Base-by-base conservation (phyloP, 2,329 filamentous ascomycete species). In the Salinomyces thailandicus region DNA sequence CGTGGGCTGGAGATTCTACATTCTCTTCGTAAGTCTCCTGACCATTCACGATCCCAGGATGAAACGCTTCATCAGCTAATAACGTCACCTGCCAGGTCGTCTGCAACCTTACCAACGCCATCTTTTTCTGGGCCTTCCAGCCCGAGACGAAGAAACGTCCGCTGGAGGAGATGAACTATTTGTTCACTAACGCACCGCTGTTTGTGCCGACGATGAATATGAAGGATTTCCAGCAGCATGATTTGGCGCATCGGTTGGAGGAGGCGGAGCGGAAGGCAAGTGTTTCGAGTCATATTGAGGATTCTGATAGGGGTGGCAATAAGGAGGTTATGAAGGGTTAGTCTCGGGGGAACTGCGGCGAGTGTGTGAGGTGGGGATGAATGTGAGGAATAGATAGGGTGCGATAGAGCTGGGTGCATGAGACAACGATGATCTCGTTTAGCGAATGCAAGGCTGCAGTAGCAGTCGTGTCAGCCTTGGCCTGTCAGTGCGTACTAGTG, bases 41-140 rank as follows among this genome's bases (percentile, higher is more conserved):
- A n/a, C 22, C 4, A n/a, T n/a, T n/a, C n/a, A n/a, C n/a, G n/a
- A 16, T 30, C 6, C 1, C 31, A n/a, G n/a, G n/a, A n/a, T n/a
- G n/a, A n/a, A n/a, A n/a, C n/a, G n/a, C n/a, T n/a, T n/a, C n/a
- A n/a, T n/a, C n/a, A n/a, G n/a, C n/a, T n/a, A n/a, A n/a, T 7
- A 24, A 33, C 18, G 14, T n/a, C 7, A 31, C 33, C 33, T 57
- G 78, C 29, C 78, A 77, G 54, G 80, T 83, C 51, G 60, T 81
- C 19, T 80, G 78, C 57, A 83, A 83, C 54, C 73, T 80, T 49
- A 78, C 75, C 17, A 79, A 79, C 45, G 75, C 75, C 0, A 18
- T 79, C 18, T 79, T 77, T 62, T 83, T 83, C 64, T 83, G 75
- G 67, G 64, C 69, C 2, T 58, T 82, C 33, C 64, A 81, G 27